Evolutionary conservation across 768 basidiomycete species (phyloP), one percentile per base, ranked within the genome.

Genomic region (Mycena galopus): DNA sequence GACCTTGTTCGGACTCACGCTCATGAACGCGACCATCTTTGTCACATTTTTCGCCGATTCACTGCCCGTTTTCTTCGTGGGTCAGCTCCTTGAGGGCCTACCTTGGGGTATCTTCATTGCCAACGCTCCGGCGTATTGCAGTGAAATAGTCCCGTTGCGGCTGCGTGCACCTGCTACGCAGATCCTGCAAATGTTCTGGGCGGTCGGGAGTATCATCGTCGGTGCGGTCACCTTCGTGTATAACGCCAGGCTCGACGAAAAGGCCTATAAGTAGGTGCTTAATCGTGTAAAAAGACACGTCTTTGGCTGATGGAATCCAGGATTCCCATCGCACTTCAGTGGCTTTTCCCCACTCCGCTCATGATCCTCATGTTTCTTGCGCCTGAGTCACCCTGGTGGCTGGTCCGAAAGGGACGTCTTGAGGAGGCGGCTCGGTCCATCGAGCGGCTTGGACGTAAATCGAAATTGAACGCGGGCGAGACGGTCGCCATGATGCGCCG

Each of bases 101-200:
- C 70, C 73, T 14, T 75, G 73, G 73, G 73, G 73, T 29, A 72
- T 75, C 63, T 75, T 75, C 71, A 75, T 75, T 57, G 73, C 73
- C 61, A 75, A 75, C 67, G 73, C 73, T 8, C 73, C 73, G 19
- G 73, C 73, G 37, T 75, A 75, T 25, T 75, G 73, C 67, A 75
- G 73, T 17, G 73, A 75, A 70, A 75, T 75, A 8, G 73, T 75
- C 53, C 73, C 73, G 23, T 17, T 75, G 62, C 73, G 70, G 27
- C 62, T 75, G 30, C 73, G 73, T 19, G 73, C 73, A 1, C 73
- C 73, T 19, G 69, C 69, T 17, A 75, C 73, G 64, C 73, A 75
- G 67, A 35, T 75, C 47, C 70, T 75, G n/a, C 73, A 75, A 44
- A 75, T 75, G 73, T 75, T 75, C 73, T 75, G 73, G 73, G 73